Percentiles rank a stretch among this genome's conserved stretches.
These are phyloP conservation scores for Schwanniomyces yamadae DNA, from an alignment of 805 yeast species.

Conservation along the genomic window DNA sequence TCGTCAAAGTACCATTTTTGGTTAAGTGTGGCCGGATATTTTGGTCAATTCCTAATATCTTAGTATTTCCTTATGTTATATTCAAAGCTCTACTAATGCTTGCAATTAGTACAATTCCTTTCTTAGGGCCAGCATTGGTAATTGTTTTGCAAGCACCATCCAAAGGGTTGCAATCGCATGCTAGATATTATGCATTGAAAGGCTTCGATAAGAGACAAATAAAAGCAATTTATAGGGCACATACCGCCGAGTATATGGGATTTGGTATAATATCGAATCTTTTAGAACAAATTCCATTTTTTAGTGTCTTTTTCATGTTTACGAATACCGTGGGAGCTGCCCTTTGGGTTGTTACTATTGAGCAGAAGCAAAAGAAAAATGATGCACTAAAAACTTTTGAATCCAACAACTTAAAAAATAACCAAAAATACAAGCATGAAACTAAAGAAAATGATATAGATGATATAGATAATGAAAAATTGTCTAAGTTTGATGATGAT, in stretches of 20 bases:
- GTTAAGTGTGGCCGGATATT: slow-evolving; percentile 28
- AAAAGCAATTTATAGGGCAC: slow-evolving; percentile 32
- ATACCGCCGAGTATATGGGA: slow-evolving; percentile 43
- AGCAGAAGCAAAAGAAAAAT: slow-evolving; percentile 14
- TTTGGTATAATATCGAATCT: slow-evolving; percentile 54
- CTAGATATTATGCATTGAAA: slow-evolving; percentile 57
- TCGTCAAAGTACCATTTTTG: slow-evolving; percentile 28
- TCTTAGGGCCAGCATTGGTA: slow-evolving; percentile 57
- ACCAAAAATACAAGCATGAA: not conserved
- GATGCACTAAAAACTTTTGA: not conserved
- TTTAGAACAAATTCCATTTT: slow-evolving; percentile 54
- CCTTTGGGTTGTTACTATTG: slow-evolving; percentile 54
- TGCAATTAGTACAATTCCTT: slow-evolving; percentile 49
- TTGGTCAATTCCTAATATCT: slow-evolving; percentile 32
- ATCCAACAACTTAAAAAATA: not conserved
- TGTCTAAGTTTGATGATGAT: not conserved
- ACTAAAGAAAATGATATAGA: not conserved
- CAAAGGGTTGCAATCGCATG: slow-evolving; percentile 51
- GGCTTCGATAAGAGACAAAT: slow-evolving; percentile 46
- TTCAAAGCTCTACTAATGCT: slow-evolving; percentile 34
- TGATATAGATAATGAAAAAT: not conserved
- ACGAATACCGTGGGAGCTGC: slow-evolving; percentile 66
- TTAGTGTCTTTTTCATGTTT: slow-evolving; percentile 53
- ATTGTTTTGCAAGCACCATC: slow-evolving; percentile 53
- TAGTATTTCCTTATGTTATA: slow-evolving; percentile 43